Percentiles rank a stretch among this genome's conserved stretches.
Conservation (phyloP, 2,329 filamentous ascomycete species). For the Lecanicillium sp. region DNA sequence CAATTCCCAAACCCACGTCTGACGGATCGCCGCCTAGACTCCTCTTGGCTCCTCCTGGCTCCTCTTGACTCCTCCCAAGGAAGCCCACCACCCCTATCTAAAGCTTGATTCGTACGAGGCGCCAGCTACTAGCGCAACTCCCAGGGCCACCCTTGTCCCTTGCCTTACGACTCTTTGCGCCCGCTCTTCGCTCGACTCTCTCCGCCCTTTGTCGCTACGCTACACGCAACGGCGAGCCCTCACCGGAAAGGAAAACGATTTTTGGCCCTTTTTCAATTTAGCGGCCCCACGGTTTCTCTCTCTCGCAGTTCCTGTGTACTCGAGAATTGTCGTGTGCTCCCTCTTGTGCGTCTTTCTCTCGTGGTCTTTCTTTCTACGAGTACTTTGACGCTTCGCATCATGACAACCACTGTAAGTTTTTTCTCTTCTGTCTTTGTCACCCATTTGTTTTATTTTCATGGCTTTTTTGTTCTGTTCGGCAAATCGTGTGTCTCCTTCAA, state of each 20-base stretch:
- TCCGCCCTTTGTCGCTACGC: no score
- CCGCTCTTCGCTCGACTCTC: no score
- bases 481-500: not conserved
- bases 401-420: conserved; percentile 29
- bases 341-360: no score
- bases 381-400: conserved; percentile 11
- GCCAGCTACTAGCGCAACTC: conserved; percentile 10
- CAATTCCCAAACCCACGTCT: conserved; percentile 7
- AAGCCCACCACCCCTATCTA: not conserved
- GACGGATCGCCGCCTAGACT: conserved; percentile 8
- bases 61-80: not conserved
- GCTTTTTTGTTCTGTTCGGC: conserved; percentile 11
- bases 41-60: not conserved
- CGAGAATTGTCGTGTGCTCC: no score
- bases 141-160: no score
- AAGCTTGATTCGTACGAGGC: conserved; percentile 14
- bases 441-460: conserved; percentile 1
- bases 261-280: no score
- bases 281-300: no score
- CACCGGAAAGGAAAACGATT: no score
- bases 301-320: no score
- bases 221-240: no score
- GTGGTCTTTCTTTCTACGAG: no score
- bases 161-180: no score
- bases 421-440: conserved; percentile 3